Base-by-base conservation (phyloP, 345 rosid genomes). In the Salix udensis region DNA sequence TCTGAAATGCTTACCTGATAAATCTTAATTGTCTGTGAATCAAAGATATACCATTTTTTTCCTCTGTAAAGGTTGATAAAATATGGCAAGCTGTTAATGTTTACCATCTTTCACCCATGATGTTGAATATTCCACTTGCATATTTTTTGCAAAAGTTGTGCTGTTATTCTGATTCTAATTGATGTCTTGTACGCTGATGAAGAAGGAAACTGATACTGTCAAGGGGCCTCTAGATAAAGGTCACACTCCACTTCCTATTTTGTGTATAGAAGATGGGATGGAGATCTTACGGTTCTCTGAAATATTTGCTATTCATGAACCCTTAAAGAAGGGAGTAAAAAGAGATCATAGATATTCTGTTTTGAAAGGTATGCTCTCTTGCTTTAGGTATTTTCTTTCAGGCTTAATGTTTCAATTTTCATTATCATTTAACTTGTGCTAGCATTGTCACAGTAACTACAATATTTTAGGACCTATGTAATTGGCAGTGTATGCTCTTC, bases 281-380 rank as follows among this genome's bases (percentile, higher is more conserved):
- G 97, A 89, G 72, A 92, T 93, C 76, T 86, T 93, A 82, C 88
- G 89, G 60, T 93, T 96, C 85, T 96, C 99, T n/a, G 93, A 96
- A 88, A 96, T 96, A 77, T 96, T 96, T 87, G 97, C 94, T 80
- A 87, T 91, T 72, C 95, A 91, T 70, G 91, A 92, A 79, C 91
- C 93, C 74, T 81, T 86, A 79, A 89, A 88, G 90, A 92, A 82
- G 81, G 81, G 74, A 37, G 82, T 81, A 62, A 93, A 86, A 86
- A 87, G 90, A 85, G 98, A 89, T 30, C 88, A 75, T 58, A 85
- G 88, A 82, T 83, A 89, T 77, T 80, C 81, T 68, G 78, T 86
- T 64, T 82, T 80, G 77, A 90, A 79, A 90, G 99, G 99, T 92
- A 84, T 67, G 75, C 55, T 71, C 13, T 72, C 80, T 73, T 81